Evolutionary conservation across 495 filamentous ascomycete genomes (phyloP).

Genomic region (Articulospora tetracladia): DNA sequence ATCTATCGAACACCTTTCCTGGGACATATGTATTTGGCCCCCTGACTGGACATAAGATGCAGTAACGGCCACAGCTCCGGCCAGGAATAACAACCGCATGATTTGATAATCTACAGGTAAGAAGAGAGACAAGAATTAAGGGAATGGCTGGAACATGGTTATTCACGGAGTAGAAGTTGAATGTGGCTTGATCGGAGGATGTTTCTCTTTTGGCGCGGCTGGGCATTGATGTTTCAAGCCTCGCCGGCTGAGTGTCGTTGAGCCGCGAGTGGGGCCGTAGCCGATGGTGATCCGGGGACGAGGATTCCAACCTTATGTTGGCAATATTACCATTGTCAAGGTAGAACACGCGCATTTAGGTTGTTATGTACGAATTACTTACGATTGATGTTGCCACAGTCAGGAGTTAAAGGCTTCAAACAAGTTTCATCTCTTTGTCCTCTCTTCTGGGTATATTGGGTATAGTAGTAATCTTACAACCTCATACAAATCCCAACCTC

Average conservation of each 20-base stretch:
- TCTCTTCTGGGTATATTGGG: constrained; percentile 14
- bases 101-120: constrained; percentile 6
- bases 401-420: no score
- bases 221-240: background rate
- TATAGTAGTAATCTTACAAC: background rate
- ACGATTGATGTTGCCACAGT: no score
- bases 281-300: no score
- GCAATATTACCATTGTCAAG: no score
- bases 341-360: no score
- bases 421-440: no score
- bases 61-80: constrained; percentile 5
- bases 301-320: no score
- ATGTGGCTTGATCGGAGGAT: no score
- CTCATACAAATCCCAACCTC: constrained; percentile 28
- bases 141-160: background rate
- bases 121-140: constrained; percentile 3
- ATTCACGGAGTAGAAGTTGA: no score
- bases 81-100: constrained; percentile 13
- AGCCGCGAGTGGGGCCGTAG: no score
- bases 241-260: background rate
- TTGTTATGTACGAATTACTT: no score
- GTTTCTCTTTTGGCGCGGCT: background rate
- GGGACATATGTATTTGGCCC: constrained; percentile 28
- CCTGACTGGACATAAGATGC: background rate
- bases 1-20: constrained; percentile 60